phyloP scores from a whole-genome alignment of 306 rosid genomes.

The Elaeagnus macrophylla region DNA sequence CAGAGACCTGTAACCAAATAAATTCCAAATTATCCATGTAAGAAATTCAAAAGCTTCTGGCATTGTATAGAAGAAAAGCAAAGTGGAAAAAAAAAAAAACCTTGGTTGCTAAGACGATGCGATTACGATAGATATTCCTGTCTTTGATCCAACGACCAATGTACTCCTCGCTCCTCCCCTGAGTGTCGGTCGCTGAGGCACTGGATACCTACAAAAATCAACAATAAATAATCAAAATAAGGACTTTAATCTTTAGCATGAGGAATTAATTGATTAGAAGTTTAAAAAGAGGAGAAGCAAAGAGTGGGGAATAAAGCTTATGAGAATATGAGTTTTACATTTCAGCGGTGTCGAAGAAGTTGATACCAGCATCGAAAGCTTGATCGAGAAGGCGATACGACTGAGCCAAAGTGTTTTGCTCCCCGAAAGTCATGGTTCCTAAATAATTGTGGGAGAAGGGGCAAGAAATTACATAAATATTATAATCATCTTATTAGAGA shows the following conservation, averaged over 20 bases:
- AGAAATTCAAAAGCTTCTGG: neutral
- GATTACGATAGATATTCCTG: slow-evolving; percentile 48
- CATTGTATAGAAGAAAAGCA: neutral
- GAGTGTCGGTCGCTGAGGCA: slow-evolving; percentile 74
- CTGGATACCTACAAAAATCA: slow-evolving; percentile 53
- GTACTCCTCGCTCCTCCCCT: slow-evolving; percentile 74
- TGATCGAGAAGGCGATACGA: slow-evolving; percentile 62
- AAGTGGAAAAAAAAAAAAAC: slow-evolving; percentile 20
- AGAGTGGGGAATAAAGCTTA: too few relatives aligned
- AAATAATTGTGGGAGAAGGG: neutral
- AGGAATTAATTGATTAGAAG: neutral
- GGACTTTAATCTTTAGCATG: too few relatives aligned
- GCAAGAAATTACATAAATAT: neutral
- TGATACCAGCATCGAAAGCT: slow-evolving; percentile 59
- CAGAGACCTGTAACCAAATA: slow-evolving; percentile 48
- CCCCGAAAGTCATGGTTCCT: slow-evolving; percentile 82
- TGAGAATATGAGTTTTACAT: slow-evolving; percentile 30
- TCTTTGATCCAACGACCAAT: slow-evolving; percentile 71
- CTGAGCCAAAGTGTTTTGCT: slow-evolving; percentile 54
- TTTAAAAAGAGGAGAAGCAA: neutral
- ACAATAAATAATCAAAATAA: neutral
- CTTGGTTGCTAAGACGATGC: slow-evolving; percentile 67
- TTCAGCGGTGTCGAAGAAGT: slow-evolving; percentile 91
- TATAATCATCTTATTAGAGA: neutral
- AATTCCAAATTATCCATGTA: neutral